Base-by-base conservation (phyloP, 2,329 filamentous ascomycete species). In the Alternaria tenuissima region DNA sequence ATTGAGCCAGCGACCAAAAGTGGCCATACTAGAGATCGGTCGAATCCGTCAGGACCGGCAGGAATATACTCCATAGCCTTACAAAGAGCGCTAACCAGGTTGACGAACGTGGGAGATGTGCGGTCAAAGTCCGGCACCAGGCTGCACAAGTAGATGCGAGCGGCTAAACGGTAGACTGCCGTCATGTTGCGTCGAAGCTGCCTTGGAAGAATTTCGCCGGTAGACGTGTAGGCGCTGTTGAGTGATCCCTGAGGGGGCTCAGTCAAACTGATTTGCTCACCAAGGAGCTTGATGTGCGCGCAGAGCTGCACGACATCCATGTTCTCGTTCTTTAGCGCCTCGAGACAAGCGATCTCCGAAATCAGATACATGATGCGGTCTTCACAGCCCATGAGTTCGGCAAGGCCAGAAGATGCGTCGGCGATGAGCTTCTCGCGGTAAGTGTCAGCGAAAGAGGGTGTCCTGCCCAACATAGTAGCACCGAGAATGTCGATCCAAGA, bases 301-400 rank as follows among this genome's bases (percentile, higher is more conserved):
- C 94, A 97, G 44, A 98, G 88, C 52, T 89, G 88, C 66, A 95
- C 89, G 73, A 95, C 90, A 69, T 96, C 91, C 70, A 95, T 93
- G 69, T 91, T 76, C 63, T 79, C 91, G 39, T 84, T 82, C 84
- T 95, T 96, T 65, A 97, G 87, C 4, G 92, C 91, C 78, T 98
- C 95, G 54, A 99, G 88, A 79, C 95, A 98, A 55, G 94, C 92
- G 71, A 98, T 97, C 81, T 99, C 95, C 2, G 93, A 96, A 77
- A 99, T 96, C 71, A 98, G 85, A 79, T 97, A 98, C 93, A 99
- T 97, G 80, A 98, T 91, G 22, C 89, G 89, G 80, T 99, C 95
- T 66, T 98, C 94, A 79, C 95, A 98, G 69, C 95, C 95, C 94
- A 98, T 98, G 52, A 98, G 86, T 82, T 96, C 93, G 54, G 91